Percentiles rank a stretch among this genome's conserved stretches.
Evolutionary conservation across 1,284 basidiomycete genomes (phyloP).

Genomic region (Heimioporus punctisporus): DNA sequence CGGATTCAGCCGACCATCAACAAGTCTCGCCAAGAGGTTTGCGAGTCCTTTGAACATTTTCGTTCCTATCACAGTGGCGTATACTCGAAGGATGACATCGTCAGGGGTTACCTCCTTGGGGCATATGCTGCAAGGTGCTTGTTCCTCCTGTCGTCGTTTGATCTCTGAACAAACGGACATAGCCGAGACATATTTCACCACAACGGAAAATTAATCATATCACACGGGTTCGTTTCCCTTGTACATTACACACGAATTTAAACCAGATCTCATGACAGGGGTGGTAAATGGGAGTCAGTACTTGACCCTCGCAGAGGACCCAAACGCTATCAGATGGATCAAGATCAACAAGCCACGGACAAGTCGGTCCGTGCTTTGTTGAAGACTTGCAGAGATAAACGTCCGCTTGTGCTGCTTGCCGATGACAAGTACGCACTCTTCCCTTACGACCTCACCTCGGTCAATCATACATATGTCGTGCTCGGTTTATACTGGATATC

Average conservation of each 20-base stretch:
- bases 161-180: slow-evolving; percentile 7
- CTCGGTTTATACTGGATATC: slow-evolving; percentile 74
- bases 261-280: slow-evolving; percentile 39
- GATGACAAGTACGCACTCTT: slow-evolving; percentile 74
- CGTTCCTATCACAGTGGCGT: slow-evolving; percentile 78
- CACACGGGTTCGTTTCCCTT: slow-evolving; percentile 63
- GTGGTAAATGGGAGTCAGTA: slow-evolving; percentile 66
- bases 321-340: slow-evolving; percentile 37
- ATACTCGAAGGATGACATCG: slow-evolving; percentile 61
- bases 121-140: slow-evolving; percentile 65
- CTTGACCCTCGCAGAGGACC: slow-evolving; percentile 41
- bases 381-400: slow-evolving; percentile 47
- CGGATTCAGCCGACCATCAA: slow-evolving; percentile 6
- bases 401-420: slow-evolving; percentile 66
- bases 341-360: slow-evolving; percentile 66
- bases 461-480: slow-evolving; percentile 64
- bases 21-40: slow-evolving; percentile 80
- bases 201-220: slow-evolving; percentile 70
- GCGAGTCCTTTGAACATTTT: slow-evolving; percentile 76
- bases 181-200: slow-evolving; percentile 72
- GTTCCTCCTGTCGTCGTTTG: too few species aligned
- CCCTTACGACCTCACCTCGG: slow-evolving; percentile 61
- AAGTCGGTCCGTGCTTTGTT: slow-evolving; percentile 70
- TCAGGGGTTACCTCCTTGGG: slow-evolving; percentile 73
- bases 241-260: background rate